Evolutionary conservation across 345 rosid species (phyloP).

Genomic region (Salix viminalis): DNA sequence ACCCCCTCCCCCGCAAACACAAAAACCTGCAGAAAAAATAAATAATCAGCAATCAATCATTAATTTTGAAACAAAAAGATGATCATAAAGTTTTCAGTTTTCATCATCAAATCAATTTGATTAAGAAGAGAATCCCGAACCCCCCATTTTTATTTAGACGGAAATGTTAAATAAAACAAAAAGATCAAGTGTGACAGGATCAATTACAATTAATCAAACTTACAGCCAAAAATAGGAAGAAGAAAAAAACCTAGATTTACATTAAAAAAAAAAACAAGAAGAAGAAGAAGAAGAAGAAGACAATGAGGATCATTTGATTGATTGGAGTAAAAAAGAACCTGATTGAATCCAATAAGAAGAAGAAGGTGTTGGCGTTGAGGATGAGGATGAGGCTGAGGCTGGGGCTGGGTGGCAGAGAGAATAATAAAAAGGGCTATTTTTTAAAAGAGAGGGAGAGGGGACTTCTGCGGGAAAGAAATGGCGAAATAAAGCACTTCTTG

Average conservation of each 20-base stretch:
- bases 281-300: too few relatives aligned
- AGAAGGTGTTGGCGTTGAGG: background rate
- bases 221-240: background rate
- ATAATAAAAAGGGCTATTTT: background rate
- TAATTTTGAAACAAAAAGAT: background rate
- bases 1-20: background rate
- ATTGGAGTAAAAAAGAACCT: conserved; percentile 21
- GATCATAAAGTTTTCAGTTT: background rate
- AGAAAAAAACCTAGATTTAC: conserved; percentile 15
- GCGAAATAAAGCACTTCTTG: background rate
- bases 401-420: conserved; percentile 14
- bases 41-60: background rate
- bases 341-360: conserved; percentile 26
- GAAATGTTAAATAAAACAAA: background rate
- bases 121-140: background rate
- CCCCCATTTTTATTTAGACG: background rate
- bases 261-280: background rate
- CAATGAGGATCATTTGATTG: background rate
- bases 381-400: background rate
- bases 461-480: conserved; percentile 39
- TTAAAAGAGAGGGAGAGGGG: background rate
- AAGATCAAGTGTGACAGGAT: background rate
- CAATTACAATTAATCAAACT: background rate
- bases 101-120: background rate
- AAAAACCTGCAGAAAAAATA: conserved; percentile 13